Base-by-base conservation (phyloP, 2,329 filamentous ascomycete species). In the Apiospora sp. region DNA sequence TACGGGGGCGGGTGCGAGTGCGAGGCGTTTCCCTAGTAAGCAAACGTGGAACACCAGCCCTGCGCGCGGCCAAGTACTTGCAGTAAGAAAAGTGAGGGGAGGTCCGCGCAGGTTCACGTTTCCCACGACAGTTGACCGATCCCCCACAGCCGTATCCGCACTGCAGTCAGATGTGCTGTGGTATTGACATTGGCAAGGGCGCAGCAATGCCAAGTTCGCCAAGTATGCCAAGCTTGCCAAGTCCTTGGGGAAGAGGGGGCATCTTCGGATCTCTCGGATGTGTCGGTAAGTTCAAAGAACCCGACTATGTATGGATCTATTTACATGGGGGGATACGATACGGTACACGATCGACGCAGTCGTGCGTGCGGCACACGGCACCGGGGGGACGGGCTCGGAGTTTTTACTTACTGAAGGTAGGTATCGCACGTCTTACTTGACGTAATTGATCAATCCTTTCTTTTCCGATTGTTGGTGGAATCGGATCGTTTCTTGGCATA, bases 261-360 rank as follows among this genome's bases (percentile, higher is more conserved):
- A 19, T 37, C 34, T 61, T 34, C 30, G 54, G 54, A 61, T 30
- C 54, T 34, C 27, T 61, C 54, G 54, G 54, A 61, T 61, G 54
- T 8, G 54, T 34, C 37, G 37, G 37, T 41, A 41, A 41, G 37
- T 41, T 10, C 37, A 41, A 41, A 41, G 37, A 41, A 41, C 37
- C 37, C 37, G 37, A 41, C 37, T 10, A 41, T 10, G 37, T 10
- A 41, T 10, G 37, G 37, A 41, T 41, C 37, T 41, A 41, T 41
- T 10, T 41, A 41, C 37, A 41, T 41, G 49, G 49, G 22, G 48
- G 27, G 4, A 30, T 4, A 4, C 27, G 27, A 49, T 49, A 24
- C 48, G 22, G 12, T 49, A 24, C 22, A 51, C n/a, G n/a, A 51
- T 51, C n/a, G n/a, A 27, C 24, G 49, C n/a, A 51, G 49, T 27